A percentile compares a stretch with the other conserved stretches of the same genome.
Conservation (phyloP, 306 rosid species). For the Rosa lucieae region DNA sequence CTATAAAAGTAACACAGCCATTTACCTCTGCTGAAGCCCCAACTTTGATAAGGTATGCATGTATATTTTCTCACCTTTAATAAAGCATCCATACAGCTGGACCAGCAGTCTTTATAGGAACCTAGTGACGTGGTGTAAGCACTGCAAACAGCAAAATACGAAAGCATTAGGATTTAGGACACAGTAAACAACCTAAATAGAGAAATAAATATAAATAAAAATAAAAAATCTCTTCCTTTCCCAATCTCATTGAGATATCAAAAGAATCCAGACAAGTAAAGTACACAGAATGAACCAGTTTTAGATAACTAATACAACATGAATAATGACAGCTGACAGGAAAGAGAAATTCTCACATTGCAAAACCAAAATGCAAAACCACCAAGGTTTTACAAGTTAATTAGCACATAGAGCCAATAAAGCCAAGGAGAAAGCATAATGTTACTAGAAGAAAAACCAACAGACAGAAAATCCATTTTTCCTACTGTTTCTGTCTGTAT, state of each 20-base stretch:
- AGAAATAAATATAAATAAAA: not conserved
- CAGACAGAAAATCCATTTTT: conserved; percentile 15
- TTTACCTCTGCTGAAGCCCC: not conserved
- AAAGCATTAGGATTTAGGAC: conserved; percentile 4
- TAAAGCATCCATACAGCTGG: conserved; percentile 61
- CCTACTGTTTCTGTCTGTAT: not conserved
- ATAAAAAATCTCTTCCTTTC: not conserved
- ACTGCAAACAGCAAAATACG: conserved; percentile 53
- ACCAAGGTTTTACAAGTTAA: not conserved
- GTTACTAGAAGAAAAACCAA: not conserved
- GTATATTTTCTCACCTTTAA: conserved; percentile 45
- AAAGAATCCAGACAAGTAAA: not conserved
- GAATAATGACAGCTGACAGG: not conserved
- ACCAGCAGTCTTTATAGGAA: conserved; percentile 53
- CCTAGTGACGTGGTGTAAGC: conserved; percentile 83
- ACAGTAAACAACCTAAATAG: not conserved
- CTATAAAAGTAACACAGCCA: not conserved
- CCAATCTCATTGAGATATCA: not conserved
- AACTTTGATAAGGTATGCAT: not conserved
- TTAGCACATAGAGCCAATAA: not conserved
- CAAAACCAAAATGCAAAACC: not conserved
- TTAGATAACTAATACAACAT: not conserved
- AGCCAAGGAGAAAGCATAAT: not conserved
- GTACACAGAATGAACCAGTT: not conserved
- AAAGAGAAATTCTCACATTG: not conserved